These are phyloP conservation scores for Podila epigama DNA, from an alignment of 192 early-diverging fungal genomes.

Conservation along the genomic window DNA sequence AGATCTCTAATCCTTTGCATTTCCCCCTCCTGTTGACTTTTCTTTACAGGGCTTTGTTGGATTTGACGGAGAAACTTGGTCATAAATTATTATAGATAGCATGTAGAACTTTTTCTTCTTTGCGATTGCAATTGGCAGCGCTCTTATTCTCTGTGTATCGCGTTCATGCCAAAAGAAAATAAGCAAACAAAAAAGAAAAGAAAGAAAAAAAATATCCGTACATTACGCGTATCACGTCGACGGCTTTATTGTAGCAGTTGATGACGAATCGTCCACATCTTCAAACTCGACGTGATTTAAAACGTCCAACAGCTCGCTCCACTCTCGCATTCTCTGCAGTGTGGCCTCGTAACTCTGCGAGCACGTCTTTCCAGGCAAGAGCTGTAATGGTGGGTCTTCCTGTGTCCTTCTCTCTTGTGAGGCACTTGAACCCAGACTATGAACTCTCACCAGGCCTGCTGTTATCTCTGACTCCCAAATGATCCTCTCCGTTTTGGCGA, in stretches of 20 bases:
- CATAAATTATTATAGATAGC: not conserved
- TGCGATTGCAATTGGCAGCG: too few species aligned
- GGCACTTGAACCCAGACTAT: not conserved
- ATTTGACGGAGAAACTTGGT: conserved; percentile 73
- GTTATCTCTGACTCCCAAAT: conserved; percentile 42
- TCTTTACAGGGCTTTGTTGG: conserved; percentile 72
- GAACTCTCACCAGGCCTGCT: conserved; percentile 22
- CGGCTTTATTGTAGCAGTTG: not conserved
- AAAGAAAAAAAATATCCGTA: not conserved
- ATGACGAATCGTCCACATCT: conserved; percentile 5
- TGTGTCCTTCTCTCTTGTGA: not conserved
- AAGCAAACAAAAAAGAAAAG: not conserved
- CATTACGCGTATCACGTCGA: not conserved
- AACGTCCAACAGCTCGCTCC: conserved; percentile 38
- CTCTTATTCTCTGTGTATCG: not conserved
- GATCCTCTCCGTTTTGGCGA: conserved; percentile 27
- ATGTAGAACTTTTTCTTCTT: not conserved
- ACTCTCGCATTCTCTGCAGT: conserved; percentile 20
- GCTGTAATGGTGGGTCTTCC: not conserved
- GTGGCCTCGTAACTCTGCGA: conserved; percentile 19
- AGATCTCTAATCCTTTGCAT: not conserved
- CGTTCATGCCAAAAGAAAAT: not conserved
- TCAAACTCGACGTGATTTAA: conserved; percentile 39
- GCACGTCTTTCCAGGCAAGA: conserved; percentile 19
- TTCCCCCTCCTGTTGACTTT: not conserved